Conservation (phyloP, 495 filamentous ascomycete species). For the Lentithecium fluviatile region DNA sequence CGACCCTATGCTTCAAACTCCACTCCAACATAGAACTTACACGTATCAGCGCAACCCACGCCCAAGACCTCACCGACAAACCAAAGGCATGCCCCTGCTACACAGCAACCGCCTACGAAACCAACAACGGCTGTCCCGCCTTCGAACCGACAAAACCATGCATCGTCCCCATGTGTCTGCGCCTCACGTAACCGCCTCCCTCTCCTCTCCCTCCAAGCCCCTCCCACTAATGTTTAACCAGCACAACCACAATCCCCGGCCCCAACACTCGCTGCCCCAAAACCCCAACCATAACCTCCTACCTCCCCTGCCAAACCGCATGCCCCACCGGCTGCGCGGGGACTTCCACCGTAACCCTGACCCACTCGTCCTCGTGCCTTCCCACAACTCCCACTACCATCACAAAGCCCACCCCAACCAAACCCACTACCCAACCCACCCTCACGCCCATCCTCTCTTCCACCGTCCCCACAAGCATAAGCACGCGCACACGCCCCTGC, state of each 20-base stretch:
- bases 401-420: too few species aligned
- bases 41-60: not conserved
- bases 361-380: not conserved
- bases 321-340: slow-evolving; percentile 10
- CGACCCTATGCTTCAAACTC: too few species aligned
- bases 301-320: slow-evolving; percentile 10
- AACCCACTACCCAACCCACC: too few species aligned
- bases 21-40: too few species aligned
- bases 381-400: too few species aligned
- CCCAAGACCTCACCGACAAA: not conserved
- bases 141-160: slow-evolving; percentile 8
- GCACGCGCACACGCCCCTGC: too few species aligned
- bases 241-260: slow-evolving; percentile 15
- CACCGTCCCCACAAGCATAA: too few species aligned
- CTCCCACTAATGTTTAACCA: not conserved
- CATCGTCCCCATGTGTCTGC: slow-evolving; percentile 6
- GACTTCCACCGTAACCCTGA: slow-evolving; percentile 5
- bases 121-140: not conserved
- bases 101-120: slow-evolving; percentile 9
- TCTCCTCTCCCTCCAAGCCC: not conserved
- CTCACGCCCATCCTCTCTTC: too few species aligned
- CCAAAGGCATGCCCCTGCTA: slow-evolving; percentile 9
- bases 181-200: not conserved
- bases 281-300: slow-evolving; percentile 10
- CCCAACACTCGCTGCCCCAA: slow-evolving; percentile 14